Percentiles rank a stretch among this genome's conserved stretches.
phyloP scores from a whole-genome alignment of 208 protist species.

The Wallacemonas sp. region DNA sequence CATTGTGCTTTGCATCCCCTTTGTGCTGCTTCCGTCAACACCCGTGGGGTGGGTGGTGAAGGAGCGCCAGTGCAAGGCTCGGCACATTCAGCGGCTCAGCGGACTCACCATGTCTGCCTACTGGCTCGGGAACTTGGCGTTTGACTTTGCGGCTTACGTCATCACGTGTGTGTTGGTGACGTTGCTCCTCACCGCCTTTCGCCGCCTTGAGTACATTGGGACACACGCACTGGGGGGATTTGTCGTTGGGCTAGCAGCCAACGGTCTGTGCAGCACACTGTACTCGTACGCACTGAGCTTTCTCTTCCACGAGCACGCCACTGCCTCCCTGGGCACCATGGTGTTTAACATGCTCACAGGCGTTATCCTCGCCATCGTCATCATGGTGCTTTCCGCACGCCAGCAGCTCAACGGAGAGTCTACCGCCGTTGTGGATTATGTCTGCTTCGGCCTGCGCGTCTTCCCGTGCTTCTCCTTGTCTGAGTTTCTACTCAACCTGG shows the following conservation, averaged over 20 bases:
- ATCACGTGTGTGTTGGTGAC: slow-evolving; percentile 35
- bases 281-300: slow-evolving; percentile 57
- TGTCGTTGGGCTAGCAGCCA: slow-evolving; percentile 35
- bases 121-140: slow-evolving; percentile 72
- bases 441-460: slow-evolving; percentile 48
- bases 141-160: slow-evolving; percentile 48
- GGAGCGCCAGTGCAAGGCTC: slow-evolving; percentile 65
- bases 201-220: slow-evolving; percentile 46
- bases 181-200: slow-evolving; percentile 42
- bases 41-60: slow-evolving; percentile 71
- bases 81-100: slow-evolving; percentile 79
- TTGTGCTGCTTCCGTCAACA: slow-evolving; percentile 67
- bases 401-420: slow-evolving; percentile 24
- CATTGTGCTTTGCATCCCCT: slow-evolving; percentile 62
- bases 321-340: slow-evolving; percentile 49
- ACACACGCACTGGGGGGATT: slow-evolving; percentile 25
- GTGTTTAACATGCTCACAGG: slow-evolving; percentile 55
- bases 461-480: slow-evolving; percentile 57
- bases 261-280: slow-evolving; percentile 36
- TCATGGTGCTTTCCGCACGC: slow-evolving; percentile 44
- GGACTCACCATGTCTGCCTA: slow-evolving; percentile 61
- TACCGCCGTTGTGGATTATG: slow-evolving; percentile 19
- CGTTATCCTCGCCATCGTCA: slow-evolving; percentile 52
- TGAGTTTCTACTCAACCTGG: slow-evolving; percentile 61
- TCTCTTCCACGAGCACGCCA: slow-evolving; percentile 50